phyloP scores from a whole-genome alignment of 257 asterid species.

The Handroanthus guayacan region DNA sequence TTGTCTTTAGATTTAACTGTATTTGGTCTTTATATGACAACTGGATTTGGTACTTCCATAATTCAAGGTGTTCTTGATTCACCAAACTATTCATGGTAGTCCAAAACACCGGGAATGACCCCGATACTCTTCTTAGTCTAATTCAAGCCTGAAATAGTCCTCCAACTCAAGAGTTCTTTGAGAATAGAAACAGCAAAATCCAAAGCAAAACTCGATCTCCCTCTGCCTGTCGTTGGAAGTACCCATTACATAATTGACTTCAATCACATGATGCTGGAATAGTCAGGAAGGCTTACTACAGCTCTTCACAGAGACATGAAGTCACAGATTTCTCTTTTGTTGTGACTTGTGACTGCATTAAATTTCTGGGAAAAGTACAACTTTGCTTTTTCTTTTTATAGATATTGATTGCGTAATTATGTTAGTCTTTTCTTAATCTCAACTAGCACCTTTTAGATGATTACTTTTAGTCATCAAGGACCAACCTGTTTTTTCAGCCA shows the following conservation, averaged over 20 bases:
- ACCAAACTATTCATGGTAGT: background rate
- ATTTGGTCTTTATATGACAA: constrained; percentile 3
- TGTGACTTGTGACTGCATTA: too few species aligned
- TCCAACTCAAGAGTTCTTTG: background rate
- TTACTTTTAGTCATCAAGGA: too few species aligned
- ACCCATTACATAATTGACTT: background rate
- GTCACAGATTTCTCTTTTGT: too few species aligned
- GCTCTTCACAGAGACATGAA: too few species aligned
- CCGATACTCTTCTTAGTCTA: background rate
- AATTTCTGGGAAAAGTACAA: too few species aligned
- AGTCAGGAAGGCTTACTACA: too few species aligned
- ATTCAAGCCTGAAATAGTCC: background rate
- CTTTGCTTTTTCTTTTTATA: too few species aligned
- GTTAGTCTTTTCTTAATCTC: too few species aligned
- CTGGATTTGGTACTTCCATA: constrained; percentile 6
- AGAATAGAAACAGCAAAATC: constrained; percentile 15
- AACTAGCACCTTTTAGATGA: too few species aligned
- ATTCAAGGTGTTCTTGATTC: constrained; percentile 3
- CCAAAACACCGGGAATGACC: background rate
- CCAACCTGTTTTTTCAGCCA: background rate
- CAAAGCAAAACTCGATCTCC: background rate
- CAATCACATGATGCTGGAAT: background rate
- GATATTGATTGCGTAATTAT: too few species aligned
- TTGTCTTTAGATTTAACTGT: background rate
- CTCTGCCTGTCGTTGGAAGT: background rate